Percentiles rank a stretch among this genome's conserved stretches.
phyloP scores from a whole-genome alignment of 257 asterid genomes.

The Nicotiana noctiflora region DNA sequence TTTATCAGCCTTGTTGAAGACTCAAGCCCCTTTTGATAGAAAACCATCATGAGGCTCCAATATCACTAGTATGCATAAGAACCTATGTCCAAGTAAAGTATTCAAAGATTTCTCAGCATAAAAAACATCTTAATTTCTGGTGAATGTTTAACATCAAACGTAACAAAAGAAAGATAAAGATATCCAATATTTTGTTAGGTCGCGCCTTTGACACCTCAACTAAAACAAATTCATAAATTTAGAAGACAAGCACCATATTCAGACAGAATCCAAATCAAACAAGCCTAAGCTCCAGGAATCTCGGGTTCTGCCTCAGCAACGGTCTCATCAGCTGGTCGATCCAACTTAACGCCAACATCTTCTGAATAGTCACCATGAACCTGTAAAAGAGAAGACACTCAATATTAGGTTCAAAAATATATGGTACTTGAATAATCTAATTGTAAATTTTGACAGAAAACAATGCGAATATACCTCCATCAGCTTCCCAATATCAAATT shows the following conservation, averaged over 20 bases:
- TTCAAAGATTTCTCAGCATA: neutral
- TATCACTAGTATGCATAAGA: neutral
- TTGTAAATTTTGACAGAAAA: neutral
- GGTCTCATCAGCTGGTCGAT: constrained; percentile 36
- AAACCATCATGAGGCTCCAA: too few species aligned
- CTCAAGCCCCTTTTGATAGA: too few species aligned
- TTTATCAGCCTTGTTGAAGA: too few species aligned
- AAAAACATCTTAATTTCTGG: neutral
- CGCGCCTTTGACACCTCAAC: constrained; percentile 3
- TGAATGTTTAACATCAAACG: neutral
- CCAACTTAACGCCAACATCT: constrained; percentile 37
- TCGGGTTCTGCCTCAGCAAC: constrained; percentile 26
- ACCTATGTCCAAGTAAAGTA: neutral
- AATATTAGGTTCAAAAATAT: neutral
- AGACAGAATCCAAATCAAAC: constrained; percentile 4
- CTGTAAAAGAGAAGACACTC: constrained; percentile 5
- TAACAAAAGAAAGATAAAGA: neutral
- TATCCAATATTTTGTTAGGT: constrained; percentile 5
- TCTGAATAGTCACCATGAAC: constrained; percentile 38
- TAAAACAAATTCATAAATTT: neutral
- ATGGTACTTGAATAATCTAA: neutral
- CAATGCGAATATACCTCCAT: constrained; percentile 38
- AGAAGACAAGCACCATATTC: neutral
- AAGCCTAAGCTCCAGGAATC: constrained; percentile 31
- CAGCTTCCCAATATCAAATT: constrained; percentile 53